Percentiles rank a stretch among this genome's conserved stretches.
Conservation (phyloP, 495 filamentous ascomycete species). For the Aspergillus indologenus region DNA sequence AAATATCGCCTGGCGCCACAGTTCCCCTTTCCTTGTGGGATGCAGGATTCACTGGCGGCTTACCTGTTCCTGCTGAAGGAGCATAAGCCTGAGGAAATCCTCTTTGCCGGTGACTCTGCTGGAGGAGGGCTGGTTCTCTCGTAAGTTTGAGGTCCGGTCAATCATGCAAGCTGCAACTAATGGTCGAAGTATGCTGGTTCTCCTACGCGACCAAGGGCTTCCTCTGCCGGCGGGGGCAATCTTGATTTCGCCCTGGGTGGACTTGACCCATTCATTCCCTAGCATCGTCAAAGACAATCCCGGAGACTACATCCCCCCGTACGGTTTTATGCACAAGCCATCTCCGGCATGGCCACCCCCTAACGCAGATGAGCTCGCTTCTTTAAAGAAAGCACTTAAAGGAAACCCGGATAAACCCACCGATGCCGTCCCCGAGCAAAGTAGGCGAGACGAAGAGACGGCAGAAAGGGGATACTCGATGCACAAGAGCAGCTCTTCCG, state of each 20-base stretch:
- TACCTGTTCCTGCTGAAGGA: slow-evolving; percentile 76
- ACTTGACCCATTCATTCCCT: slow-evolving; percentile 91
- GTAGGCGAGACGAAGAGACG: slow-evolving; percentile 29
- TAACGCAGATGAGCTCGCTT: slow-evolving; percentile 64
- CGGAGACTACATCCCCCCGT: slow-evolving; percentile 80
- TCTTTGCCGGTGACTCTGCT: slow-evolving; percentile 86
- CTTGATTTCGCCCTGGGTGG: slow-evolving; percentile 89
- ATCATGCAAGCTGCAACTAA: slow-evolving; percentile 18
- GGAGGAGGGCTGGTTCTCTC: slow-evolving; percentile 83
- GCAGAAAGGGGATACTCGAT: slow-evolving; percentile 43
- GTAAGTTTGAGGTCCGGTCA: slow-evolving; percentile 23
- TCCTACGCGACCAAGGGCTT: slow-evolving; percentile 73
- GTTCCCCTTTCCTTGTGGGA: slow-evolving; percentile 89
- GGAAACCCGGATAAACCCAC: slow-evolving; percentile 8
- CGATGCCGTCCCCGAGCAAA: neutral
- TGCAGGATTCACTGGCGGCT: slow-evolving; percentile 82
- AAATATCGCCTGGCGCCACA: slow-evolving; percentile 87
- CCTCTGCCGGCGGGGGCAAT: slow-evolving; percentile 86
- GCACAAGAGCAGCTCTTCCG: slow-evolving; percentile 23
- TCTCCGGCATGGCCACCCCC: slow-evolving; percentile 88
- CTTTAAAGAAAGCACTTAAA: slow-evolving; percentile 33
- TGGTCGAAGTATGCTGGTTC: slow-evolving; percentile 61
- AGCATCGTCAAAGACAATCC: slow-evolving; percentile 72
- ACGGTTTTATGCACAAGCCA: slow-evolving; percentile 83
- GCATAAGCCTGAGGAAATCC: slow-evolving; percentile 72